Conservation (phyloP, 495 filamentous ascomycete species). For the Xylona heveae region DNA sequence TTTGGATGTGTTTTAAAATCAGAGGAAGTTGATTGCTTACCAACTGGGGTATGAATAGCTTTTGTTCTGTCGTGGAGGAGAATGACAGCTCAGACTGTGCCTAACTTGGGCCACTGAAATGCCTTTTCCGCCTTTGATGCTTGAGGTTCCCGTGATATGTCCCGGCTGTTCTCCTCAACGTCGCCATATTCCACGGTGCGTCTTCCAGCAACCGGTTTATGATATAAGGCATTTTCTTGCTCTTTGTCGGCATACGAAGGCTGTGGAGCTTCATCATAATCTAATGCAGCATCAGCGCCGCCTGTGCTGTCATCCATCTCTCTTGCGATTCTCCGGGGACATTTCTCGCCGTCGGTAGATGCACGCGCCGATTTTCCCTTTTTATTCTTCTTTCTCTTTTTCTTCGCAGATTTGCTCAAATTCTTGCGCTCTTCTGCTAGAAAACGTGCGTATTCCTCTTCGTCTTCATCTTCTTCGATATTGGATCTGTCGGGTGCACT, state of each 20-base stretch:
- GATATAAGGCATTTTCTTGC: no score
- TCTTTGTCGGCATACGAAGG: not conserved
- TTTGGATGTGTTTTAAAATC: no score
- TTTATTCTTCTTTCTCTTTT: conserved; percentile 2
- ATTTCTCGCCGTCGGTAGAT: no score
- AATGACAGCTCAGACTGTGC: no score
- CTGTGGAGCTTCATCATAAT: not conserved
- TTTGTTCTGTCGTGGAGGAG: no score
- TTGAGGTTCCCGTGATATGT: not conserved
- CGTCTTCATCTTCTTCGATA: conserved; percentile 4
- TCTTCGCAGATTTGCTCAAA: no score
- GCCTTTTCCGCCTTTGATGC: not conserved
- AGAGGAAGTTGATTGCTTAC: no score
- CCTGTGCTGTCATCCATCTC: not conserved
- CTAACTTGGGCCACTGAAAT: no score
- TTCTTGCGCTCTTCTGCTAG: no score
- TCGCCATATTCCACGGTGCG: not conserved
- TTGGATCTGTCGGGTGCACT: not conserved
- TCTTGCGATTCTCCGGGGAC: not conserved
- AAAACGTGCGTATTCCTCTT: conserved; percentile 4
- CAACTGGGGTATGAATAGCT: not conserved
- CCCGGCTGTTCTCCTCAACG: not conserved
- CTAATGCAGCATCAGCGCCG: not conserved
- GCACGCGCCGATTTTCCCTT: no score
- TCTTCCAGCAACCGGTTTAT: not conserved